Conservation (phyloP, 305 asterid species). For the Andrographis paniculata region DNA sequence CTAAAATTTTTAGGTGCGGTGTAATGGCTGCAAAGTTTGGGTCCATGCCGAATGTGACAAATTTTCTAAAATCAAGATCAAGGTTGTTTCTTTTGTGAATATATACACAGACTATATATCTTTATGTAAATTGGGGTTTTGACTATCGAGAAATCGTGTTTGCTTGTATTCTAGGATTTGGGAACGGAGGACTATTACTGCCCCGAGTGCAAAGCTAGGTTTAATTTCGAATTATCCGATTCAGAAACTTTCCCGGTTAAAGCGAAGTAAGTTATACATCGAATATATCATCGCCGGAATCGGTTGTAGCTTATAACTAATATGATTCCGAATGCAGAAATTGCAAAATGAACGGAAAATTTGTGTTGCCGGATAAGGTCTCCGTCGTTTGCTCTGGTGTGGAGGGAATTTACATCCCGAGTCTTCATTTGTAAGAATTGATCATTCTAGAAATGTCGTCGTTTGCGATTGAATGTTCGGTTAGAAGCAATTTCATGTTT, state of each 20-base stretch:
- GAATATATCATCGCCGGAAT: not conserved
- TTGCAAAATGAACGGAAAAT: constrained; percentile 45
- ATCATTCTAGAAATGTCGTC: not conserved
- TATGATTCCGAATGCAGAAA: constrained; percentile 37
- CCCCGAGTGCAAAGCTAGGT: constrained; percentile 97
- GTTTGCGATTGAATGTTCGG: not conserved
- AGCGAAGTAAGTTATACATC: constrained; percentile 44
- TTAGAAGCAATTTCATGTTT: not conserved
- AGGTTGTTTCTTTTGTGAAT: constrained; percentile 35
- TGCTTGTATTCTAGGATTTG: constrained; percentile 46
- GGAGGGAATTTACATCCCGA: constrained; percentile 91
- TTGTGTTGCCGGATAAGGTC: constrained; percentile 63
- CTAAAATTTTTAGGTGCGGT: constrained; percentile 50
- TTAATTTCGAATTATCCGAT: constrained; percentile 88
- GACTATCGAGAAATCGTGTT: constrained; percentile 19
- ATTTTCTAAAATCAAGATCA: constrained; percentile 41
- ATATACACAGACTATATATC: constrained; percentile 10
- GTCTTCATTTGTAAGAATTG: constrained; percentile 78
- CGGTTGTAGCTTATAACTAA: not conserved
- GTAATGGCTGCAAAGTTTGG: constrained; percentile 97
- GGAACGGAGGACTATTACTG: constrained; percentile 63
- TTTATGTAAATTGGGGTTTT: constrained; percentile 13
- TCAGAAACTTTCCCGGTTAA: constrained; percentile 59
- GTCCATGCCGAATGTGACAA: constrained; percentile 94
- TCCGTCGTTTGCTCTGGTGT: constrained; percentile 79